Percentiles rank a stretch among this genome's conserved stretches.
These are phyloP conservation scores for Cymbidium sinense DNA, from an alignment of 106 monocot genomes.

Conservation along the genomic window DNA sequence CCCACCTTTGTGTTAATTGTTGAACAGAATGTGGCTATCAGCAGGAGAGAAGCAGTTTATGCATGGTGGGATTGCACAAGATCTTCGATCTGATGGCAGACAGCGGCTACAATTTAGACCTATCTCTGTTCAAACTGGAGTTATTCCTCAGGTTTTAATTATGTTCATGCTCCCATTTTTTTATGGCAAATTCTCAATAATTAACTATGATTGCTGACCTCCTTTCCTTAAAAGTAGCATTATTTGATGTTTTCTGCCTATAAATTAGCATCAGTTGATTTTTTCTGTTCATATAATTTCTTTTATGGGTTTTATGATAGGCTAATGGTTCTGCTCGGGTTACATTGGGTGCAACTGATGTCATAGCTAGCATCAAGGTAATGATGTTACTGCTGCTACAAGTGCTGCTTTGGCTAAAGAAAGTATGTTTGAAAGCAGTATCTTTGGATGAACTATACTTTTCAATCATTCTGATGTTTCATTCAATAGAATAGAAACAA, in stretches of 20 bases:
- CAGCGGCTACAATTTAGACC: slow-evolving; percentile 49
- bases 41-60: slow-evolving; percentile 75
- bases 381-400: not conserved
- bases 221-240: not conserved
- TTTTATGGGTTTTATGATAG: slow-evolving; percentile 24
- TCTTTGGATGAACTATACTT: not conserved
- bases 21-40: slow-evolving; percentile 51
- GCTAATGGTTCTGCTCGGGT: slow-evolving; percentile 85
- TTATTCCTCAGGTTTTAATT: slow-evolving; percentile 72
- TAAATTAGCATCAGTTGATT: not conserved
- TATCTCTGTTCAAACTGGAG: slow-evolving; percentile 69
- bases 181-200: not conserved
- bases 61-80: slow-evolving; percentile 63
- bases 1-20: not conserved
- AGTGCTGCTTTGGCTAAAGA: not conserved
- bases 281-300: not conserved
- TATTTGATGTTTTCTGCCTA: not conserved
- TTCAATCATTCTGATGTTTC: not conserved
- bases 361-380: slow-evolving; percentile 89
- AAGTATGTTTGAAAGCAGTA: not conserved
- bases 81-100: slow-evolving; percentile 69
- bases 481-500: not conserved
- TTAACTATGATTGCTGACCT: not conserved
- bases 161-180: not conserved
- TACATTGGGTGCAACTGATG: slow-evolving; percentile 77